Conservation (phyloP, 495 filamentous ascomycete genomes). For the Penicillium tannophilum region DNA sequence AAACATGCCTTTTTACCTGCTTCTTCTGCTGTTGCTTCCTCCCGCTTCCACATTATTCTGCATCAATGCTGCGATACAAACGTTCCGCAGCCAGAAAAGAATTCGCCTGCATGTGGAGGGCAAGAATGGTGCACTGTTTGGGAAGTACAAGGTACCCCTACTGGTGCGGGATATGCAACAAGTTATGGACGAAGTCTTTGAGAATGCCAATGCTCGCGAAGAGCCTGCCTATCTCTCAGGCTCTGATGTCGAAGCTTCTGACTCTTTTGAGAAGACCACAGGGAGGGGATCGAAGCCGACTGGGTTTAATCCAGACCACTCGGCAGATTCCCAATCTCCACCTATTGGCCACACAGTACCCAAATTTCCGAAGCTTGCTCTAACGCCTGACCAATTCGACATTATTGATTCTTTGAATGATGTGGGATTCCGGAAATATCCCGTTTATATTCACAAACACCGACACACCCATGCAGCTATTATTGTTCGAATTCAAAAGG, state of each 20-base stretch:
- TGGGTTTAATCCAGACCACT: not conserved
- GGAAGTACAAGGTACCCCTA: constrained; percentile 73
- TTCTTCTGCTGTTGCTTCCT: constrained; percentile 66
- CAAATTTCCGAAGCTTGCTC: constrained; percentile 60
- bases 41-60: constrained; percentile 70
- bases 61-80: constrained; percentile 74
- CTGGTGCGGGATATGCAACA: constrained; percentile 71
- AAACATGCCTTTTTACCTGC: constrained; percentile 58
- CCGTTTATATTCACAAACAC: constrained; percentile 81
- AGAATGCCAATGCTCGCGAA: constrained; percentile 65
- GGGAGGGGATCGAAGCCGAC: not conserved
- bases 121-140: constrained; percentile 60
- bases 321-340: not conserved
- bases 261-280: constrained; percentile 6
- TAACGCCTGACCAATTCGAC: constrained; percentile 76
- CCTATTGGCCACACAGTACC: not conserved
- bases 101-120: constrained; percentile 77
- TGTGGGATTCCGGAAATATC: constrained; percentile 78
- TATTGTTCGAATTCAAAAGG: constrained; percentile 68
- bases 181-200: constrained; percentile 73
- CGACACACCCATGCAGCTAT: constrained; percentile 88
- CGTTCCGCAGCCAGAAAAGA: constrained; percentile 66
- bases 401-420: constrained; percentile 79
- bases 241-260: constrained; percentile 33
- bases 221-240: constrained; percentile 60